phyloP scores from a whole-genome alignment of 108 stramenopile genomes.

The Nitzschia palea region DNA sequence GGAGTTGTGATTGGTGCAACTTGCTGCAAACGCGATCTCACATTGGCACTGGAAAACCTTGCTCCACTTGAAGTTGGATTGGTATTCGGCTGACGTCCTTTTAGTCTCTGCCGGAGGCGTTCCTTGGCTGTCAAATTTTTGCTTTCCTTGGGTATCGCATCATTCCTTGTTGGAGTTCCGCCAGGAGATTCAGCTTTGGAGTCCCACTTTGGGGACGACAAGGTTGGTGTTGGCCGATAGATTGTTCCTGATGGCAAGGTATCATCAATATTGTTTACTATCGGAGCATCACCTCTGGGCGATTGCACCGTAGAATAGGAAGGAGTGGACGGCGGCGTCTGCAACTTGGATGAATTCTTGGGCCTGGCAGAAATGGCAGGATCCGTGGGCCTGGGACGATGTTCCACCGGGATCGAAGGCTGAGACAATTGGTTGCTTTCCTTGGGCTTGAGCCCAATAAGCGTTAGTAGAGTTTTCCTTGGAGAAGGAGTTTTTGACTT shows the following conservation, averaged over 20 bases:
- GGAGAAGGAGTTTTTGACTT: no score
- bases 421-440: no score
- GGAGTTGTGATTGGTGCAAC: not conserved
- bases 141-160: no score
- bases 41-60: not conserved
- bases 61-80: not conserved
- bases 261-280: not conserved
- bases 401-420: no score
- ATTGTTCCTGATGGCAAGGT: not conserved
- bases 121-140: not conserved
- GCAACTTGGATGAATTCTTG: constrained; percentile 12
- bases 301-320: no score
- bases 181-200: not conserved
- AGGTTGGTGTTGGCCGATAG: not conserved
- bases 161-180: not conserved
- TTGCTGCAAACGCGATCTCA: not conserved
- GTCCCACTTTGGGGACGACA: not conserved
- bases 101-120: not conserved
- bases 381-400: not conserved
- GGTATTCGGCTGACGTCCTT: not conserved
- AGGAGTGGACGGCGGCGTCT: no score
- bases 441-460: no score
- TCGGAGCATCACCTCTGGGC: no score
- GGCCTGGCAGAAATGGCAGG: constrained; percentile 12
- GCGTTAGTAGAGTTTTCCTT: no score